These are phyloP conservation scores for Spergularia bocconei DNA, from an alignment of 148 eudicot species.

Conservation along the genomic window DNA sequence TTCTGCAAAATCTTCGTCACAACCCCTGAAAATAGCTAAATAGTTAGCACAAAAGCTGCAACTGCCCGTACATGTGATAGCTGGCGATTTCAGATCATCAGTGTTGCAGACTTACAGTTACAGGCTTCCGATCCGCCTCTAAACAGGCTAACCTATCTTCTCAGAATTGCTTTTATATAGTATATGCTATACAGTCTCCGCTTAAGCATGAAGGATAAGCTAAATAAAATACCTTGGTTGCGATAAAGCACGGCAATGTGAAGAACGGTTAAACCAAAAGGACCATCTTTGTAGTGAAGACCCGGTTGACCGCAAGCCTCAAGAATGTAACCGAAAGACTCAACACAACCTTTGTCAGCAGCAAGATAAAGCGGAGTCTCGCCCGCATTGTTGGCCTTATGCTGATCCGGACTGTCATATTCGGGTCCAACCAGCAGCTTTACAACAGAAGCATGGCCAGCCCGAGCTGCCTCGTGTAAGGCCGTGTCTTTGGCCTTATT, in stretches of 20 bases:
- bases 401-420: not conserved
- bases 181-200: no score
- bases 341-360: no score
- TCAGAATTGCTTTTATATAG: no score
- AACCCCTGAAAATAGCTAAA: not conserved
- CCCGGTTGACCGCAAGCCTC: no score
- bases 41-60: no score
- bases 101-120: no score
- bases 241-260: not conserved
- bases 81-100: no score
- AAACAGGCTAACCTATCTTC: no score
- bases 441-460: not conserved
- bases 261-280: slow-evolving; percentile 4
- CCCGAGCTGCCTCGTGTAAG: slow-evolving; percentile 16
- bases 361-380: not conserved
- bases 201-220: no score
- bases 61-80: no score
- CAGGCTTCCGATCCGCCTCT: no score
- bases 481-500: slow-evolving; percentile 3
- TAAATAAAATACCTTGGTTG: not conserved
- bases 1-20: not conserved
- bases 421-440: not conserved
- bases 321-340: no score
- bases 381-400: not conserved
- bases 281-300: not conserved